Conservation (phyloP, 2,329 filamentous ascomycete genomes). For the Exophiala sp. region DNA sequence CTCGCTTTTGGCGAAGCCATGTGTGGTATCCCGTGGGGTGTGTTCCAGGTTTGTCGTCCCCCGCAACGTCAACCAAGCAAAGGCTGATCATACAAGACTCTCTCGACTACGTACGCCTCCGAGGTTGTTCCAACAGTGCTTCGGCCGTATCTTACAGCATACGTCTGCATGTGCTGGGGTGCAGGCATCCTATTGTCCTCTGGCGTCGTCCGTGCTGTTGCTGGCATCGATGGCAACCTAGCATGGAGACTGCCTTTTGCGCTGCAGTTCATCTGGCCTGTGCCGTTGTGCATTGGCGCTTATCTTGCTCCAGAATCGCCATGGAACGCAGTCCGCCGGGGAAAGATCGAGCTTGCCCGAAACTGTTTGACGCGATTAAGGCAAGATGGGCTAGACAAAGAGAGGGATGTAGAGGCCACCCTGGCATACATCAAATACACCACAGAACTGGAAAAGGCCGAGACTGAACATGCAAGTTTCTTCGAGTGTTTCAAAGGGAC, state of each 20-base stretch:
- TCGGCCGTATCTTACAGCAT: slow-evolving; percentile 57
- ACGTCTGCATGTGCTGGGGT: slow-evolving; percentile 61
- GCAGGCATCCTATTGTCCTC: slow-evolving; percentile 56
- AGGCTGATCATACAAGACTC: slow-evolving; percentile 21
- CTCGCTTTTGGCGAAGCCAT: slow-evolving; percentile 49
- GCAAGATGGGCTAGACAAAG: slow-evolving; percentile 26
- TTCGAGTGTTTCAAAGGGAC: slow-evolving; percentile 41
- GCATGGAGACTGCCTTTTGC: slow-evolving; percentile 32
- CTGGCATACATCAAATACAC: slow-evolving; percentile 39
- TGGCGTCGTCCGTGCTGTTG: slow-evolving; percentile 24
- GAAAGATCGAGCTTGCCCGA: slow-evolving; percentile 34
- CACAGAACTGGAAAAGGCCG: slow-evolving; percentile 30
- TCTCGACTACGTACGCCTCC: slow-evolving; percentile 61
- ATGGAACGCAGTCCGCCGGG: slow-evolving; percentile 36
- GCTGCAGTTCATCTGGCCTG: slow-evolving; percentile 29
- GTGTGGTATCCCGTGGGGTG: slow-evolving; percentile 37
- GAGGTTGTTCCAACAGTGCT: slow-evolving; percentile 61
- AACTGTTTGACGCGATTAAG: slow-evolving; percentile 32
- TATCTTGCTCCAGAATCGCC: slow-evolving; percentile 34
- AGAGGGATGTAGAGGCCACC: slow-evolving; percentile 28
- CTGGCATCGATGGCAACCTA: slow-evolving; percentile 13
- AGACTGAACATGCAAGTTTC: slow-evolving; percentile 27
- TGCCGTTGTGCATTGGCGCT: slow-evolving; percentile 29
- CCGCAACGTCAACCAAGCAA: background rate
- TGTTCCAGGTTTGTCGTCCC: slow-evolving; percentile 14